phyloP scores from a whole-genome alignment of 78 protist species.

The Guillardia theta region DNA sequence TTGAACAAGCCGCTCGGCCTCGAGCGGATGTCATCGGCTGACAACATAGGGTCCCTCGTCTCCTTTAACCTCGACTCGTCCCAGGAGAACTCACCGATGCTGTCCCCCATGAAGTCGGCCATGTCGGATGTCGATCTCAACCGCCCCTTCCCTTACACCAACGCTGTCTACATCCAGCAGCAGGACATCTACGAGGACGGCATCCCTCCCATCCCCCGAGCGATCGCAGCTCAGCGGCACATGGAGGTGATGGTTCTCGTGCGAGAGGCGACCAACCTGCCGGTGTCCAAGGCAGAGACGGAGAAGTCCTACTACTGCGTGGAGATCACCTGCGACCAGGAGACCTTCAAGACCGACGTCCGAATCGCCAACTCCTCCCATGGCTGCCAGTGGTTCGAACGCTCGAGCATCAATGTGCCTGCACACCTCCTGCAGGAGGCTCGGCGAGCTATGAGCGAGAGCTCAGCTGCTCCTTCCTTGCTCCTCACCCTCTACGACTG shows the following conservation, averaged over 20 bases:
- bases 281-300: not conserved
- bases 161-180: not conserved
- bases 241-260: not conserved
- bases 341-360: not conserved
- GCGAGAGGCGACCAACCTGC: not conserved
- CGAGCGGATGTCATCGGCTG: not conserved
- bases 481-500: not conserved
- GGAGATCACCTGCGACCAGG: not conserved
- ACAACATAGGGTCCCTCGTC: not conserved
- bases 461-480: not conserved
- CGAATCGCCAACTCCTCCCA: not conserved
- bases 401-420: not conserved
- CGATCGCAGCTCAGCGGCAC: not conserved
- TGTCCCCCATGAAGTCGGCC: not conserved
- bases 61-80: not conserved
- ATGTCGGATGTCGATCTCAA: not conserved
- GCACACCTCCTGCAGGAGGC: not conserved
- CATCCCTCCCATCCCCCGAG: not conserved
- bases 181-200: not conserved
- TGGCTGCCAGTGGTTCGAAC: not conserved
- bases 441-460: not conserved
- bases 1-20: no score
- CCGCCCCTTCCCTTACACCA: not conserved
- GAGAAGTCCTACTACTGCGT: not conserved
- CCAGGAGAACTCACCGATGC: not conserved